Percentiles rank a stretch among this genome's conserved stretches.
These are phyloP conservation scores for Fraxinus latifolia DNA, from an alignment of 305 asterid species.

Conservation along the genomic window DNA sequence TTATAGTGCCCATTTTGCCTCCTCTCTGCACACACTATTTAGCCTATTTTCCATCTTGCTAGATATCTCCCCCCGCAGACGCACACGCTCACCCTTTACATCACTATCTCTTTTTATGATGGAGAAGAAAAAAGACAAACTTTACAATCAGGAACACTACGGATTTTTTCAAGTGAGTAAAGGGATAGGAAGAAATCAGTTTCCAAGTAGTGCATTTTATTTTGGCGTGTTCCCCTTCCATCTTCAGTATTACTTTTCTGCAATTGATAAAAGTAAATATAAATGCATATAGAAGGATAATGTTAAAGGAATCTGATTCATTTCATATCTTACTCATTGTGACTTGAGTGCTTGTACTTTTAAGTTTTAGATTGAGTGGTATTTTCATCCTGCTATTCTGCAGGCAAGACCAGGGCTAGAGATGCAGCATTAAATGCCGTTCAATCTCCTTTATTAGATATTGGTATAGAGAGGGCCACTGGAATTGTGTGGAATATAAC, in stretches of 20 bases:
- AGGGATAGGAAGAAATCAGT: background rate
- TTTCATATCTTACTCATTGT: background rate
- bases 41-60: background rate
- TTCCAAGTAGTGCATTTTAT: background rate
- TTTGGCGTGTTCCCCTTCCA: background rate
- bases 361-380: constrained; percentile 13
- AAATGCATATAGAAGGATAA: background rate
- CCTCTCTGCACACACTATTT: background rate
- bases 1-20: background rate
- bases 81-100: background rate
- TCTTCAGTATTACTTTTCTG: background rate
- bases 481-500: constrained; percentile 99
- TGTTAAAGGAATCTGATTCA: background rate
- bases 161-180: background rate
- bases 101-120: background rate
- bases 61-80: background rate
- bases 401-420: constrained; percentile 95
- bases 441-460: constrained; percentile 88
- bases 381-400: constrained; percentile 19
- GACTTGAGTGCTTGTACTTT: background rate
- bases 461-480: constrained; percentile 96
- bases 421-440: constrained; percentile 96
- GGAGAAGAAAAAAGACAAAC: background rate
- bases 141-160: background rate
- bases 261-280: background rate